phyloP scores from a whole-genome alignment of 1,284 basidiomycete genomes.

The Cryptococcus deneoformans region DNA sequence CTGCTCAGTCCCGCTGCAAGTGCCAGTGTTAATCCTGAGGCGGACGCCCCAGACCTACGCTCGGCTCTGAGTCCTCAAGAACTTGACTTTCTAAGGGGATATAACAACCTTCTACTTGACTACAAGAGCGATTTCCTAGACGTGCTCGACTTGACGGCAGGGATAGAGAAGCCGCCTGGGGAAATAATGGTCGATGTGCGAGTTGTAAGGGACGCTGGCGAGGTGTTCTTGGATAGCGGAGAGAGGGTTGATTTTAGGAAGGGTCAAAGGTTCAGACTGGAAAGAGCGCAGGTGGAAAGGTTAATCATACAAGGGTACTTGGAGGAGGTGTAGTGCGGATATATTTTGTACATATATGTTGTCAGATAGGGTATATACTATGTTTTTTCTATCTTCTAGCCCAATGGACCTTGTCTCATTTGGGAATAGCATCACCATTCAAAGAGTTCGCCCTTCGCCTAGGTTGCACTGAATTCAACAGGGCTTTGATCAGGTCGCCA shows the following conservation, averaged over 20 bases:
- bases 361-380: not conserved
- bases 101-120: constrained; percentile 74
- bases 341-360: not conserved
- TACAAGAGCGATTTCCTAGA: constrained; percentile 82
- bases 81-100: constrained; percentile 82
- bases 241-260: constrained; percentile 83
- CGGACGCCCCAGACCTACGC: constrained; percentile 59
- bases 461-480: constrained; percentile 34
- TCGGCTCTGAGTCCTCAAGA: constrained; percentile 82
- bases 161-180: constrained; percentile 62
- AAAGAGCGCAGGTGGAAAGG: constrained; percentile 82
- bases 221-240: constrained; percentile 77
- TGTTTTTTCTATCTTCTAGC: not conserved
- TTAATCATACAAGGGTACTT: constrained; percentile 88
- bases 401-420: not conserved
- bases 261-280: constrained; percentile 82
- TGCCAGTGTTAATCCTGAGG: constrained; percentile 13
- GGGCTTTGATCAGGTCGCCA: constrained; percentile 38
- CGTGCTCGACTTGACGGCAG: constrained; percentile 79
- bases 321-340: constrained; percentile 55
- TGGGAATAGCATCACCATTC: constrained; percentile 15
- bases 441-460: constrained; percentile 24
- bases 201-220: constrained; percentile 72
- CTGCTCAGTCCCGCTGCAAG: constrained; percentile 57
- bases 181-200: constrained; percentile 50